phyloP scores from a whole-genome alignment of 202 grass and related monocot species.

The Saccharum hybrid region DNA sequence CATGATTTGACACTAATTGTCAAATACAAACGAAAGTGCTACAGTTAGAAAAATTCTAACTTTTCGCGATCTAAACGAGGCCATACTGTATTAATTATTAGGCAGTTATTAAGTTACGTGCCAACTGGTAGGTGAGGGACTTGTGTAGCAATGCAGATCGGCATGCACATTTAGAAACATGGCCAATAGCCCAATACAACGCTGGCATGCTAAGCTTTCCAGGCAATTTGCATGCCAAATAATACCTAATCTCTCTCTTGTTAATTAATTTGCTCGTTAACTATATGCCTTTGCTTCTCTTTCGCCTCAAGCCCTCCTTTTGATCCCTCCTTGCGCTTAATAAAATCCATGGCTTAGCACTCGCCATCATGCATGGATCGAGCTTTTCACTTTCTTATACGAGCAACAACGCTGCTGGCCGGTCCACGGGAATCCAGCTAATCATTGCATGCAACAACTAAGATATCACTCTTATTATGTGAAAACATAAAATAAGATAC shows the following conservation, averaged over 20 bases:
- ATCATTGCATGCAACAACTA: constrained; percentile 48
- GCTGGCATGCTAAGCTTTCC: constrained; percentile 56
- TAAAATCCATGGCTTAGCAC: constrained; percentile 54
- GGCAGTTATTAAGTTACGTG: constrained; percentile 33
- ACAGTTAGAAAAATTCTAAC: too few species aligned
- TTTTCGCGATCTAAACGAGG: too few species aligned
- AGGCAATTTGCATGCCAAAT: constrained; percentile 50
- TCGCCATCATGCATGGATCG: constrained; percentile 46
- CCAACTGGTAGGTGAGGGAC: constrained; percentile 33
- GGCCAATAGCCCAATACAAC: neutral
- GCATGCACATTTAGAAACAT: constrained; percentile 32
- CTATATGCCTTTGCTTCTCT: constrained; percentile 45
- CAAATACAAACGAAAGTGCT: too few species aligned
- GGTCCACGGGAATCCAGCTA: constrained; percentile 67
- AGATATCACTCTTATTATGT: constrained; percentile 35
- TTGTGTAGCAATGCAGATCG: neutral
- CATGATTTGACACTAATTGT: too few species aligned
- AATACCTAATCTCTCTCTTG: constrained; percentile 31
- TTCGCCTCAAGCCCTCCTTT: constrained; percentile 51
- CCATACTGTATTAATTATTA: neutral
- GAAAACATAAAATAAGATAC: constrained; percentile 7
- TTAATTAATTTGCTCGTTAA: neutral
- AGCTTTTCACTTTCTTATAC: constrained; percentile 30
- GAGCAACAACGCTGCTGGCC: constrained; percentile 40
- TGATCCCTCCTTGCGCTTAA: constrained; percentile 50